phyloP scores from a whole-genome alignment of 73 alveolate genomes.

The Stentor roeselii region DNA sequence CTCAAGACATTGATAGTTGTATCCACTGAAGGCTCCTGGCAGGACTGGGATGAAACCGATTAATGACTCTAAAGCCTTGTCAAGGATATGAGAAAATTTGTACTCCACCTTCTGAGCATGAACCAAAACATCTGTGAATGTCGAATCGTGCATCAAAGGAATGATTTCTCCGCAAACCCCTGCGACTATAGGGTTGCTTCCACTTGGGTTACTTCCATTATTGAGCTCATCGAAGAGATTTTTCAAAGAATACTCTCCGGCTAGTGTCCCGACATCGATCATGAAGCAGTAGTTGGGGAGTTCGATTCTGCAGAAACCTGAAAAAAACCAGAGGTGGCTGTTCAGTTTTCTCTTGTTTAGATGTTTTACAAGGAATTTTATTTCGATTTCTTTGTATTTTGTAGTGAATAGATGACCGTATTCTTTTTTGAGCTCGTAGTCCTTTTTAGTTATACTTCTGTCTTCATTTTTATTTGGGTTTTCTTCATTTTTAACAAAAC shows the following conservation, averaged over 20 bases:
- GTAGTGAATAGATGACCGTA: too few relatives aligned
- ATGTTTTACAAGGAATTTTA: conserved; percentile 8
- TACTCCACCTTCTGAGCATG: conserved; percentile 13
- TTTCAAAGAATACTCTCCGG: not conserved
- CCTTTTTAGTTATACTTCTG: too few relatives aligned
- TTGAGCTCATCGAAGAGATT: not conserved
- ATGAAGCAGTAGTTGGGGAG: conserved; percentile 1
- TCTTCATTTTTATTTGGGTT: too few relatives aligned
- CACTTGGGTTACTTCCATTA: not conserved
- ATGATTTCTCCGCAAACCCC: conserved; percentile 26
- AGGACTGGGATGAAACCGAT: conserved; percentile 28
- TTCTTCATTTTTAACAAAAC: too few relatives aligned
- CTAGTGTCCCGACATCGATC: conserved; percentile 27
- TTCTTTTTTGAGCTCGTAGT: too few relatives aligned
- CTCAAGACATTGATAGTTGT: conserved; percentile 18
- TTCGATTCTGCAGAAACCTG: conserved; percentile 10
- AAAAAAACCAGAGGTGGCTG: conserved; percentile 27
- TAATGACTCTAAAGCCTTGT: conserved; percentile 28
- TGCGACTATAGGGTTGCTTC: too few relatives aligned
- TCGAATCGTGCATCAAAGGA: not conserved
- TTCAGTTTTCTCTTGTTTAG: not conserved
- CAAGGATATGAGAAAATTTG: conserved; percentile 30
- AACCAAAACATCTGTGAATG: not conserved
- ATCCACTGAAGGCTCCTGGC: conserved; percentile 41
- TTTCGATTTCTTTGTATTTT: too few relatives aligned